Evolutionary conservation across 345 rosid species (phyloP).

Genomic region (Lepidium aucheri): DNA sequence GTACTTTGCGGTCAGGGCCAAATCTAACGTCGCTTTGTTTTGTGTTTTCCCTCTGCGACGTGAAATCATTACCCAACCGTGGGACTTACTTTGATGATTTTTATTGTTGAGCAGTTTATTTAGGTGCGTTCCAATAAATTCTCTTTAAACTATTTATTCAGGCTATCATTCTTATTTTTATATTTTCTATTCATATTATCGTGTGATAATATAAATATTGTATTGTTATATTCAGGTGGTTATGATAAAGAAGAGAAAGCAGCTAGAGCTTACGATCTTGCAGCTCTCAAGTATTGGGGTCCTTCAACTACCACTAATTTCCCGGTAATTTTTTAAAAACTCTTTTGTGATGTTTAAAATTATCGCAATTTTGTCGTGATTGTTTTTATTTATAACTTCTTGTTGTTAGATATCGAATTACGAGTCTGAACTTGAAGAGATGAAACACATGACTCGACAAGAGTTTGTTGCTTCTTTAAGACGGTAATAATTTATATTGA

Average conservation of each 20-base stretch:
- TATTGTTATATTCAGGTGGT: constrained; percentile 48
- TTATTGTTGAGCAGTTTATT: constrained; percentile 54
- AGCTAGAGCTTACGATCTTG: constrained; percentile 93
- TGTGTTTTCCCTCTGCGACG: constrained; percentile 36
- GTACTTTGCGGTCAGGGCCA: background rate
- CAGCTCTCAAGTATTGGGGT: constrained; percentile 99
- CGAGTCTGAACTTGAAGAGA: constrained; percentile 79
- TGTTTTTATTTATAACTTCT: background rate
- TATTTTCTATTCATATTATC: background rate
- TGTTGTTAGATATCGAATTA: constrained; percentile 49
- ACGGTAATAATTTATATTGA: constrained; percentile 36
- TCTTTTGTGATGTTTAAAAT: too few species aligned
- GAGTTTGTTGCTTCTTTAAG: constrained; percentile 92
- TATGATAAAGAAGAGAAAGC: constrained; percentile 95
- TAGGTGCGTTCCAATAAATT: constrained; percentile 51
- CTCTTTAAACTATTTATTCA: background rate
- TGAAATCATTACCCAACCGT: constrained; percentile 46
- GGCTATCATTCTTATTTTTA: background rate
- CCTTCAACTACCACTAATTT: constrained; percentile 85
- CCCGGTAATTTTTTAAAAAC: too few species aligned
- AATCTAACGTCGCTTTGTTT: constrained; percentile 23
- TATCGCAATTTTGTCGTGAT: background rate
- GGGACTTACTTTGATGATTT: constrained; percentile 28
- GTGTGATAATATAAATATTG: too few species aligned
- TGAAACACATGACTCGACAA: constrained; percentile 91